phyloP scores from a whole-genome alignment of 495 filamentous ascomycete genomes.

The Trichoderma parareesei region DNA sequence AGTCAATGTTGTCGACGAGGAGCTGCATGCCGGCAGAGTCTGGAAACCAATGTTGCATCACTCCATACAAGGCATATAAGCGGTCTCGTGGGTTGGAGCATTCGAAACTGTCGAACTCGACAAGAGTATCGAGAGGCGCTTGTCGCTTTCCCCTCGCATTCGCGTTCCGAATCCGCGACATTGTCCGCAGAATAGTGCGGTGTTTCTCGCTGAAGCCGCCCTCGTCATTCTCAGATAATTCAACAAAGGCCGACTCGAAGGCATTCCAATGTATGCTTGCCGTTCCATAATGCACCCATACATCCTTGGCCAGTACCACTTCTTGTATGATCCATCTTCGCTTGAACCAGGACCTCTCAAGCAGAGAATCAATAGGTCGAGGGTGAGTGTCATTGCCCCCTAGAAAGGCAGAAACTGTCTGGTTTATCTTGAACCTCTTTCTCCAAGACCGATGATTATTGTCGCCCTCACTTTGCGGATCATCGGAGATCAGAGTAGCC shows the following conservation, averaged over 20 bases:
- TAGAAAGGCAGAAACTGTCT: background rate
- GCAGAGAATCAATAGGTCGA: background rate
- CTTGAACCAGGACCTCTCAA: background rate
- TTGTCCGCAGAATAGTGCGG: background rate
- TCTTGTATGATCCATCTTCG: background rate
- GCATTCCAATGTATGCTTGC: background rate
- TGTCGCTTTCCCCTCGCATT: background rate
- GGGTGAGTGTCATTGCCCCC: background rate
- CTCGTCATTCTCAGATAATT: background rate
- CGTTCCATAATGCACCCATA: background rate
- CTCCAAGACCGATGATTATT: background rate
- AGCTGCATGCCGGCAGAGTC: background rate
- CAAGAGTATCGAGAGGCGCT: constrained; percentile 10
- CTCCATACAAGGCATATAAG: constrained; percentile 14
- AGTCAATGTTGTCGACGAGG: background rate
- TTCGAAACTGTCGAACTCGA: constrained; percentile 10
- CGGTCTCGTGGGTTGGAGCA: constrained; percentile 14
- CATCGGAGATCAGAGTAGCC: background rate
- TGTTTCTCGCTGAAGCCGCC: background rate
- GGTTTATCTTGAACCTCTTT: background rate
- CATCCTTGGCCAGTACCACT: background rate
- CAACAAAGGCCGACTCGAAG: background rate
- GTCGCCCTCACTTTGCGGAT: background rate
- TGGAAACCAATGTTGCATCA: constrained; percentile 12
- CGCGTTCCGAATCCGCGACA: background rate